Base-by-base conservation (phyloP, 2,329 filamentous ascomycete species). In the Penicillium sp. region DNA sequence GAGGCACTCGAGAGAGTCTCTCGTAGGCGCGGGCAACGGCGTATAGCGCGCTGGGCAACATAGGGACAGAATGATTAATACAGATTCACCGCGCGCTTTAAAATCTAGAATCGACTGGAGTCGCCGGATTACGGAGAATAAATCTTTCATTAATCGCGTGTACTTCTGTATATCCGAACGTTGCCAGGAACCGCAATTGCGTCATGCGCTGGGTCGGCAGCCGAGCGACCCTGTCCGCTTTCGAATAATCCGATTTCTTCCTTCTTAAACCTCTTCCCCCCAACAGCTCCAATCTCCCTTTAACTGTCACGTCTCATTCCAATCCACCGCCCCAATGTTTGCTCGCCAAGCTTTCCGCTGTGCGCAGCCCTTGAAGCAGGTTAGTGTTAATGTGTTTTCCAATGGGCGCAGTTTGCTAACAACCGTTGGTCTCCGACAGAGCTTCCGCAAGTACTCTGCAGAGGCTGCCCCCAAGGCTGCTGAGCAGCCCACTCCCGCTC, bases 391-490 rank as follows among this genome's bases (percentile, higher is more conserved):
- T 14, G 15, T 10, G 26, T 9, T 20, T 7, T 10, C 7, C 20
- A 19, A 23, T 23, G 11, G 27, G 6, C 8, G 10, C 4, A 10
- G 10, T 27, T 17, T 25, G 16, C 9, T 15, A 37, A 29, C 32
- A 11, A 32, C 17, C n/a, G 15, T 34, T 39, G n/a, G n/a, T n/a
- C n/a, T 32, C 16, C 26, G 32, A 27, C 56, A 85, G 81, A 76
- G 78, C 61, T 73, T 80, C 63, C 80, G 82, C 62, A 75, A 77
- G 59, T 96, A 94, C 69, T 86, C 90, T 41, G 85, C 86, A 50
- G 67, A 74, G 47, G 64, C 68, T 30, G 53, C 36, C 19, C 33
- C 45, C 20, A 43, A 45, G 38, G 36, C 39, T 33, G 33, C 29
- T 31, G 11, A 39, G 19, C 28, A 36, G 19, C 38, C 43, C 28